Conservation (phyloP, 2,329 filamentous ascomycete species). For the Calonectria multiphialidica region DNA sequence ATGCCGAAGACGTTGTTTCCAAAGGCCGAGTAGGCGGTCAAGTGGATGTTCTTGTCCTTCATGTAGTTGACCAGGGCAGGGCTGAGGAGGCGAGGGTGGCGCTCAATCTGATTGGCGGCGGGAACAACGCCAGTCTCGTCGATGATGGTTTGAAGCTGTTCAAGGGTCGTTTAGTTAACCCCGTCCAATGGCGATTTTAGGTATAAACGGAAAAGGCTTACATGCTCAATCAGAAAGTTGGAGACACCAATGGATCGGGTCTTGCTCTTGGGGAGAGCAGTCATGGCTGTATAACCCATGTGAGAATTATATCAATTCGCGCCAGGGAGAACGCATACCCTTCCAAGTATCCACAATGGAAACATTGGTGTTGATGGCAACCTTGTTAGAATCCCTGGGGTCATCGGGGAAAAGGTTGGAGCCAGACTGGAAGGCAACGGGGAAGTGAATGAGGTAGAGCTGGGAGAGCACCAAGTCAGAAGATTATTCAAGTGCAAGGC, state of each 20-base stretch:
- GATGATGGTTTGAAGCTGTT: slow-evolving; percentile 63
- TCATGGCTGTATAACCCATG: slow-evolving; percentile 53
- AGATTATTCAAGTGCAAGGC: background rate
- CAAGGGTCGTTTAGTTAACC: slow-evolving; percentile 30
- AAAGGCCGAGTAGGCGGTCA: slow-evolving; percentile 72
- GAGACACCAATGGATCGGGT: slow-evolving; percentile 78
- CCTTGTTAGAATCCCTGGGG: slow-evolving; percentile 38
- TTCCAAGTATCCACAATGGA: slow-evolving; percentile 59
- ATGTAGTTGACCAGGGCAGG: slow-evolving; percentile 70
- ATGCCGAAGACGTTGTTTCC: slow-evolving; percentile 58
- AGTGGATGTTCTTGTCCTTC: slow-evolving; percentile 72
- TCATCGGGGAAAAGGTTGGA: slow-evolving; percentile 47
- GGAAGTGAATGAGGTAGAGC: background rate
- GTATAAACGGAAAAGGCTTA: slow-evolving; percentile 28
- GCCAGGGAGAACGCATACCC: slow-evolving; percentile 40
- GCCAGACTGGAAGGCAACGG: background rate
- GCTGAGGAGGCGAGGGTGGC: slow-evolving; percentile 72
- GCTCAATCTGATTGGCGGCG: slow-evolving; percentile 77
- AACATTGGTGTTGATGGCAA: slow-evolving; percentile 58
- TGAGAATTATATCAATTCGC: background rate
- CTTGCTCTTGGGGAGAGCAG: slow-evolving; percentile 70
- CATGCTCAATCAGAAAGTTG: slow-evolving; percentile 75
- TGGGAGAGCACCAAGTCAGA: background rate
- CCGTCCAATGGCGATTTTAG: slow-evolving; percentile 29
- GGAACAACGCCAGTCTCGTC: slow-evolving; percentile 67